Base-by-base conservation (phyloP, 768 basidiomycete genomes). In the Amanita muscaria region DNA sequence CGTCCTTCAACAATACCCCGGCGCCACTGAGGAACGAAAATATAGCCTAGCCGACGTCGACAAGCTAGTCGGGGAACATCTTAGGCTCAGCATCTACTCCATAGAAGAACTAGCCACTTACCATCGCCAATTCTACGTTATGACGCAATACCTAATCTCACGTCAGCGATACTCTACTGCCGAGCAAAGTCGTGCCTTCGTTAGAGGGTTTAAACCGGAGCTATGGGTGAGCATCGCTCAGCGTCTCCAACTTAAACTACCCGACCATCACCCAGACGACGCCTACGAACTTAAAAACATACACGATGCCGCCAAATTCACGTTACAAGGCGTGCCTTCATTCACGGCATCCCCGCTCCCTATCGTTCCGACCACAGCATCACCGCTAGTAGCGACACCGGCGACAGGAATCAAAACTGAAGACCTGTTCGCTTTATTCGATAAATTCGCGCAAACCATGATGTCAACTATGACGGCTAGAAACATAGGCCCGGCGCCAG, bases 201-300 rank as follows among this genome's bases (percentile, higher is more conserved):
- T 52, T 16, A 40, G 40, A 5, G 51, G 48, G 0, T 49, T 59
- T 22, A 36, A 43, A 11, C 45, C 48, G 1, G 16, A 41, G 2
- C 37, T 57, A 19, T 32, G 35, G 42, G 18, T 10, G 4, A 5
- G 23, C 2, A 24, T 57, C 10, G 30, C 43, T 1, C 49, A 51
- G 3, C 51, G 56, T 1, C 54, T 61, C 0, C 43, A 51, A 19
- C 40, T 60, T 40, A 58, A 55, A 15, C 21, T 39, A 11, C 57
- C 53, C 1, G 55, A 58, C 18, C 49, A 51, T 15, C 49, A 49
- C 12, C 59, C 56, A 1, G 57, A 59, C 10, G 50, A 59, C 11
- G 56, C 57, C 1, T 61, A 59, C 41, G 18, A 27, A 2, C 24
- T 61, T 9, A 24, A n/a, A 0, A 49, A 59, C 6, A 48, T 29